Percentiles rank a stretch among this genome's conserved stretches.
Conservation (phyloP, 2,329 filamentous ascomycete genomes). For the Verticillium klebahnii region DNA sequence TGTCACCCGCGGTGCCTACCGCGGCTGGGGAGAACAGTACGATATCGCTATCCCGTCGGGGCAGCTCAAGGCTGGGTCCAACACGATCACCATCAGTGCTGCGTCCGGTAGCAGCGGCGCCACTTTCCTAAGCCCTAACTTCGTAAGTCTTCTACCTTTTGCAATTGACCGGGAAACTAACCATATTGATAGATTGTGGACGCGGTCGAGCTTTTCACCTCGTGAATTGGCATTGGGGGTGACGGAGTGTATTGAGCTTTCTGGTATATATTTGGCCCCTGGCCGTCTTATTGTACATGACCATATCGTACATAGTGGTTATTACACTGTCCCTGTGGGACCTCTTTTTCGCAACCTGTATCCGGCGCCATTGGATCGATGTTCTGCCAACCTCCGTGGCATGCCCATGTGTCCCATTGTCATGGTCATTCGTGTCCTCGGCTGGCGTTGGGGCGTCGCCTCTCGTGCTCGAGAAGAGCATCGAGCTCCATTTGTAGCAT, state of each 20-base stretch:
- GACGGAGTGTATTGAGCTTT: not conserved
- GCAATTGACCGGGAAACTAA: too few species aligned
- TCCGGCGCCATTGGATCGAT: not conserved
- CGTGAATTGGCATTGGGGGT: not conserved
- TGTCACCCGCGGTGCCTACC: constrained; percentile 61
- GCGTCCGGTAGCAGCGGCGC: constrained; percentile 54
- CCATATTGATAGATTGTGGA: constrained; percentile 7
- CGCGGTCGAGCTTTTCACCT: constrained; percentile 11
- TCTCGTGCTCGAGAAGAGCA: not conserved
- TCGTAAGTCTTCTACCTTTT: constrained; percentile 21
- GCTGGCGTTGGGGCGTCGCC: not conserved
- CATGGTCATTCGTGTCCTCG: not conserved
- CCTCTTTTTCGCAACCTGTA: not conserved
- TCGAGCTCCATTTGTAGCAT: constrained; percentile 5
- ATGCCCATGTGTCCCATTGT: not conserved
- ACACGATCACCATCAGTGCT: constrained; percentile 58
- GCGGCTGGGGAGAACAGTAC: constrained; percentile 61
- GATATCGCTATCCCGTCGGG: constrained; percentile 55
- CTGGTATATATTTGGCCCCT: not conserved
- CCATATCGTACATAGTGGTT: not conserved
- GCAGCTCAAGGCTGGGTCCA: constrained; percentile 52
- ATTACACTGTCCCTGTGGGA: not conserved
- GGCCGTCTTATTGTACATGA: not conserved
- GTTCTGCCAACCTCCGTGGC: not conserved
- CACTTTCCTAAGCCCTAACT: constrained; percentile 54